Percentiles rank a stretch among this genome's conserved stretches.
Evolutionary conservation across 192 early-diverging fungal species (phyloP).

Genomic region (Ambispora gerdemannii): DNA sequence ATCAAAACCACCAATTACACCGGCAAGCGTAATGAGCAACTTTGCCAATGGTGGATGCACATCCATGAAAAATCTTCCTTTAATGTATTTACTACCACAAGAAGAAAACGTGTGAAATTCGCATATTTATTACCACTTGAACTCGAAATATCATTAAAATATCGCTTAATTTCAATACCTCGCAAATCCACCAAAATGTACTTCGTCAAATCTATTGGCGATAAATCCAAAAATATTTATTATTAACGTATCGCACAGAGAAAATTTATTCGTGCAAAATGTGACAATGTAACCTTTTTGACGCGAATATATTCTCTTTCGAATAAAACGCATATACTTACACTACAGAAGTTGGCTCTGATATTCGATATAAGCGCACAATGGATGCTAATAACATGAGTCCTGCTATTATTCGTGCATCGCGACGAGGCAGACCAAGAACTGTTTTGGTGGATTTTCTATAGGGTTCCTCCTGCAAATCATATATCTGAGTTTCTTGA

Average conservation of each 20-base stretch:
- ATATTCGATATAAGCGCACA: conserved; percentile 44
- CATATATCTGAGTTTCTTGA: neutral
- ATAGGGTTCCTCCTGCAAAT: neutral
- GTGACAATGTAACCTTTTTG: no score
- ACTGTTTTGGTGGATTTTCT: neutral
- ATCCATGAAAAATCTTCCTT: conserved; percentile 87
- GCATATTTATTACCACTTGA: neutral
- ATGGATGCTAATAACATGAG: conserved; percentile 38
- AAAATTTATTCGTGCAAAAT: neutral
- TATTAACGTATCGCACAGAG: neutral
- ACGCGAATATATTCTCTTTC: no score
- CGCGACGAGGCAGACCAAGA: neutral
- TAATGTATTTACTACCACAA: conserved; percentile 66
- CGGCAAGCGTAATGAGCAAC: conserved; percentile 77
- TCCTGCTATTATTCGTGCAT: neutral
- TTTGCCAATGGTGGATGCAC: conserved; percentile 96
- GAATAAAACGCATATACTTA: conserved; percentile 33
- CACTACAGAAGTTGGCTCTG: conserved; percentile 48
- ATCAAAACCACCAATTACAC: conserved; percentile 82
- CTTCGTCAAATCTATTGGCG: conserved; percentile 85
- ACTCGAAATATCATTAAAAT: neutral
- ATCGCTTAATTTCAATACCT: conserved; percentile 9
- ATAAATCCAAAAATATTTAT: neutral
- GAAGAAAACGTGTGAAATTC: neutral
- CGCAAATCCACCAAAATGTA: conserved; percentile 98